Evolutionary conservation across 345 rosid species (phyloP).

Genomic region (Barbarea vulgaris): DNA sequence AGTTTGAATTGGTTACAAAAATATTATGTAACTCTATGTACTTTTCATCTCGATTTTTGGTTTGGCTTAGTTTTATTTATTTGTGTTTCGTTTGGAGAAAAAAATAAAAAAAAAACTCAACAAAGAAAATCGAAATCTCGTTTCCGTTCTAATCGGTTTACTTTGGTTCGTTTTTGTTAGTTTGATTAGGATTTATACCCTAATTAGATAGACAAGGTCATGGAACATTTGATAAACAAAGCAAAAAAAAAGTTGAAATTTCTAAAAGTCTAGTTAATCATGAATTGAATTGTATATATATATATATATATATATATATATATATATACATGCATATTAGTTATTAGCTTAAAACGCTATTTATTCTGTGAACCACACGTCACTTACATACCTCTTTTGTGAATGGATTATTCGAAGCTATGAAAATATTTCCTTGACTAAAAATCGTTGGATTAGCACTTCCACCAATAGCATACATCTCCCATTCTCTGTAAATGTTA

Average conservation of each 20-base stretch:
- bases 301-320: no score
- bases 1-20: no score
- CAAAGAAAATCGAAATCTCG: not conserved
- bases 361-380: not conserved
- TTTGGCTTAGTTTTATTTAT: no score
- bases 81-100: not conserved
- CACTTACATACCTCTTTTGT: conserved; percentile 57
- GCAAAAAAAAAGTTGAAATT: no score
- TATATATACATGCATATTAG: no score
- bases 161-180: no score
- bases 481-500: conserved; percentile 61
- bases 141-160: not conserved
- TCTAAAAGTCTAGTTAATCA: not conserved
- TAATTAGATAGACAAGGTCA: no score
- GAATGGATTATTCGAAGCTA: conserved; percentile 49
- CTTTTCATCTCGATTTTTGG: no score
- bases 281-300: not conserved
- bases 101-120: not conserved
- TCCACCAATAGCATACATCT: conserved; percentile 73
- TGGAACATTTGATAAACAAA: no score
- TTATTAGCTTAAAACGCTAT: not conserved
- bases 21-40: no score
- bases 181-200: no score
- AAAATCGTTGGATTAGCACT: conserved; percentile 76
- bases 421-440: conserved; percentile 67